These are phyloP conservation scores for Trichoderma harzianum DNA, from an alignment of 2,329 filamentous ascomycete genomes.

Conservation along the genomic window DNA sequence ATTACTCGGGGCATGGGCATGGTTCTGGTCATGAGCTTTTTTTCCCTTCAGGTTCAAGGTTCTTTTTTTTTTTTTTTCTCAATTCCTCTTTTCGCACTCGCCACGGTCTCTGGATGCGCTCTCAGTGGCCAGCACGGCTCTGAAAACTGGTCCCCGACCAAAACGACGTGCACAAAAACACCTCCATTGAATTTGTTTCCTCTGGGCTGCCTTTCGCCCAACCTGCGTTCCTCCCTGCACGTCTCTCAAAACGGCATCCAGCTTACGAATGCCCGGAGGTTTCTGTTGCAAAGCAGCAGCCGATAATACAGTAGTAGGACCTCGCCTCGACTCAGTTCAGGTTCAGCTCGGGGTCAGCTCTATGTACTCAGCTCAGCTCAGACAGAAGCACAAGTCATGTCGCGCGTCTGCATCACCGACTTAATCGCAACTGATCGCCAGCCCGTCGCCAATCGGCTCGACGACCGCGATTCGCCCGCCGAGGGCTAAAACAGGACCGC, in stretches of 20 bases:
- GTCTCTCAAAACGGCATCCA: neutral
- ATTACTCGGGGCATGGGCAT: neutral
- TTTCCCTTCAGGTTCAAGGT: neutral
- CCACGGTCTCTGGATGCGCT: neutral
- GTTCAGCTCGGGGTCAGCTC: neutral
- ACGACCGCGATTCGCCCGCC: slow-evolving; percentile 10
- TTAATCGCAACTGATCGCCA: slow-evolving; percentile 16
- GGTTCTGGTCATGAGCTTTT: neutral
- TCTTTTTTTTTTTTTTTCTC: neutral
- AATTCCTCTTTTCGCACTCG: neutral
- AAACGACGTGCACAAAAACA: neutral
- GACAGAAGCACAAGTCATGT: neutral
- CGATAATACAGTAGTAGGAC: no score
- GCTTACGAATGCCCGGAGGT: neutral
- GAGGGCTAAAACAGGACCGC: slow-evolving; percentile 8
- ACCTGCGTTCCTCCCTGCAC: neutral
- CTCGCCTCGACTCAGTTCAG: neutral
- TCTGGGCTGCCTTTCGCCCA: neutral
- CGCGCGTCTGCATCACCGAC: slow-evolving; percentile 2
- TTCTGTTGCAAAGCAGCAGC: neutral
- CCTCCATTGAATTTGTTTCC: no score
- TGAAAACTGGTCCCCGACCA: neutral
- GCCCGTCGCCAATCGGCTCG: slow-evolving; percentile 16
- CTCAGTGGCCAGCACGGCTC: neutral
- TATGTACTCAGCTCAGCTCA: neutral